Base-by-base conservation (phyloP, 768 basidiomycete genomes). In the Lepiota brunneoincarnata region DNA sequence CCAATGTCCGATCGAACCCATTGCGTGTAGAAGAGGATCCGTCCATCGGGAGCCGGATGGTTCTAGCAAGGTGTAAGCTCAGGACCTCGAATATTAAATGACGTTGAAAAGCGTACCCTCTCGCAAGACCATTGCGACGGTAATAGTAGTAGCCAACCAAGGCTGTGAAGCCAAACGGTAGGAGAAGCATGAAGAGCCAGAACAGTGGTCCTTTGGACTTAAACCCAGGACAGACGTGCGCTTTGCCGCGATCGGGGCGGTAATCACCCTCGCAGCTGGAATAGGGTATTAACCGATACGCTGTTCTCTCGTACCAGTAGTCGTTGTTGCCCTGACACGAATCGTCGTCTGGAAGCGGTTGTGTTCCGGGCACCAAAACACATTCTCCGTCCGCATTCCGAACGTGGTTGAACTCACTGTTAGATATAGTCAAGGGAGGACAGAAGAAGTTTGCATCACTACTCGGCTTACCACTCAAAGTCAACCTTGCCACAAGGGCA, bases 271-370 rank as follows among this genome's bases (percentile, higher is more conserved):
- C 82, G 66, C 97, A 99, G 18, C 76, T 82, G 34, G 95, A 96
- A 67, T 89, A 89, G 0, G 89, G 89, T 44, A 98, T 91, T 69
- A 91, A 87, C 47, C 94, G 89, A 65, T 96, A 96, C 4, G 86
- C 73, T 0, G 96, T 98, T 23, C 93, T 85, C 49, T 93, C 93
- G 66, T 94, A 98, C 97, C 97, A 99, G 67, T 78, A 91, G 2
- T 87, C 83, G 41, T 84, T 84, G 17, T 75, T 80, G 49, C 69
- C 69, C 18, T 70, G 73, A 63, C 91, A 93, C 4, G 80, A 75
- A 24, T 79, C 78, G 36, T 94, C 91, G 23, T 74, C 59, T 0
- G 79, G 67, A 10, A 89, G 76, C 0, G 93, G 79, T 3, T 69
- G 67, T 0, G 86, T 87, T 10, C 89, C 92, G 6, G 81, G 71